These are phyloP conservation scores for Prunus mira DNA, from an alignment of 306 rosid genomes.

Conservation along the genomic window DNA sequence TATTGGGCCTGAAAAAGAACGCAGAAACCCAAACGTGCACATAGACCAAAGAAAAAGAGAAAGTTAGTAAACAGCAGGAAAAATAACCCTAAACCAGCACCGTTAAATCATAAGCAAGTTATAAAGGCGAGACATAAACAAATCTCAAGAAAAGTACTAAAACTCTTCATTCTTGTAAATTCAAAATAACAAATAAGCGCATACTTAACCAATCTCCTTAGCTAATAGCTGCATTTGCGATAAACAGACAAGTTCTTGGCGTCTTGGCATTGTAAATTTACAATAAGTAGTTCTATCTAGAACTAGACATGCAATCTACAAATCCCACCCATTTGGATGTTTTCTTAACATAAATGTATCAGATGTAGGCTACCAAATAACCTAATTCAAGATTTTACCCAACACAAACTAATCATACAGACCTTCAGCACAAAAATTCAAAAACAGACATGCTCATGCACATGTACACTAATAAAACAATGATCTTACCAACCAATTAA, in stretches of 20 bases:
- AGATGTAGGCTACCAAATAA: neutral
- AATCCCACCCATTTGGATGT: neutral
- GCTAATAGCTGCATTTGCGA: neutral
- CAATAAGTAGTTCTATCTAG: neutral
- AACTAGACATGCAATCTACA: neutral
- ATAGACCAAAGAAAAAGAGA: constrained; percentile 27
- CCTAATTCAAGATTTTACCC: neutral
- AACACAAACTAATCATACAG: neutral
- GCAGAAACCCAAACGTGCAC: constrained; percentile 19
- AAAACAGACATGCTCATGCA: neutral
- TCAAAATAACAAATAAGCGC: neutral
- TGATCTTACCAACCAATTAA: neutral
- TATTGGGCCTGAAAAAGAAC: constrained; percentile 69
- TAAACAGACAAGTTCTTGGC: neutral
- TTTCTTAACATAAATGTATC: neutral
- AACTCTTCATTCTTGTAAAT: neutral
- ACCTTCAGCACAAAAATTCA: neutral
- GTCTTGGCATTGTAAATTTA: neutral
- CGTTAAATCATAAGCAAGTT: neutral
- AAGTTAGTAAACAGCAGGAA: constrained; percentile 37
- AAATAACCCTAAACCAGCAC: neutral
- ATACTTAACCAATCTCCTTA: neutral
- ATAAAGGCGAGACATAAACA: neutral
- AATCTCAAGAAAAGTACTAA: neutral
- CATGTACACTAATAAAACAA: neutral